Evolutionary conservation across 1,284 basidiomycete species (phyloP).

Genomic region (Sphagnurus paluster): DNA sequence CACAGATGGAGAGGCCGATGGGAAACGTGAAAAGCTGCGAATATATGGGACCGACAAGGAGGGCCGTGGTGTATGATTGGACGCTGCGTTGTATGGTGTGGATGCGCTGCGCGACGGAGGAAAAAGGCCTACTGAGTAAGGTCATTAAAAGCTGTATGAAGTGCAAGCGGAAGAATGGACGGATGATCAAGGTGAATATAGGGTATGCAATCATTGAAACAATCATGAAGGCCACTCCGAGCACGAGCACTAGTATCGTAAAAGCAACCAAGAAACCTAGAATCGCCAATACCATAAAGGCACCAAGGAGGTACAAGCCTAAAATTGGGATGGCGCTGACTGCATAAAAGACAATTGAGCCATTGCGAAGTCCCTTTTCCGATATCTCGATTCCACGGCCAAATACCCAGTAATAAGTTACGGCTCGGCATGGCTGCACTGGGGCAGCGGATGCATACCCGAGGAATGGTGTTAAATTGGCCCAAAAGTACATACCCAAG

Average conservation of each 20-base stretch:
- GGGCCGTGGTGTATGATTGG: not conserved
- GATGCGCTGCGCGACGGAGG: not conserved
- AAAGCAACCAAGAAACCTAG: not conserved
- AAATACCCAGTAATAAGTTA: conserved; percentile 6
- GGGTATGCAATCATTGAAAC: not conserved
- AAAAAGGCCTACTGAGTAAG: not conserved
- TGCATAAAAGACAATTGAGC: conserved; percentile 3
- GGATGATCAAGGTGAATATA: not conserved
- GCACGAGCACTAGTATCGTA: not conserved
- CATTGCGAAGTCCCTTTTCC: not conserved
- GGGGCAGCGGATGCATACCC: not conserved
- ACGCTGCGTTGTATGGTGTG: not conserved
- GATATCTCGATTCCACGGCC: not conserved
- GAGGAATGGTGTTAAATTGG: not conserved
- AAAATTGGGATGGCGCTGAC: conserved; percentile 1
- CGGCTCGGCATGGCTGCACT: not conserved
- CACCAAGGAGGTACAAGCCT: not conserved
- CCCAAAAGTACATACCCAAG: conserved; percentile 5
- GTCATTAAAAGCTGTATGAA: not conserved
- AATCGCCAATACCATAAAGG: not conserved
- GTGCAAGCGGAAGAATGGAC: not conserved
- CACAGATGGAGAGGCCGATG: not conserved
- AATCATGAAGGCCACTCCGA: not conserved
- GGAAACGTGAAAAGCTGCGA: conserved; percentile 1
- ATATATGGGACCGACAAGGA: conserved; percentile 1